These are phyloP conservation scores for Rhododendron molle DNA, from an alignment of 148 eudicot genomes.

Conservation along the genomic window DNA sequence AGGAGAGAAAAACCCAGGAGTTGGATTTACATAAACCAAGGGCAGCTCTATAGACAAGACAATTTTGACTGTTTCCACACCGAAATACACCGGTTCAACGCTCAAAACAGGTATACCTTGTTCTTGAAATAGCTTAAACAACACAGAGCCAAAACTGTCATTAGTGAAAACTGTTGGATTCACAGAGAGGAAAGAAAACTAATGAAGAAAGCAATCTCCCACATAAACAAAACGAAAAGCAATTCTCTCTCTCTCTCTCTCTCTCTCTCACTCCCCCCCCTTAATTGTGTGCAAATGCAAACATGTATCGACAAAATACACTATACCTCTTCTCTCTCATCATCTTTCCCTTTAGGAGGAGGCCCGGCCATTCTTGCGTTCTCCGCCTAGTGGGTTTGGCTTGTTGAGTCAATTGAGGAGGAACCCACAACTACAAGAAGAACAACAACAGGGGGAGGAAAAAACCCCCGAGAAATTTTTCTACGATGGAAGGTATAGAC, in stretches of 20 bases:
- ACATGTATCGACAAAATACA: neutral
- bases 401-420: neutral
- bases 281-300: neutral
- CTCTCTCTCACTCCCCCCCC: neutral
- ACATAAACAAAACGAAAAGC: neutral
- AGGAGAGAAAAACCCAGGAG: neutral
- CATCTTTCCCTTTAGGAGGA: neutral
- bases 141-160: neutral
- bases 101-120: neutral
- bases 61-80: neutral
- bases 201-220: neutral
- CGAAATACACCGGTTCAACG: neutral
- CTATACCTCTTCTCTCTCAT: neutral
- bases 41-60: neutral
- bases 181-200: neutral
- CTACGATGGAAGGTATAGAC: neutral
- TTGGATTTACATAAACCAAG: neutral
- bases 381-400: conserved; percentile 5
- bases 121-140: neutral
- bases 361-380: neutral
- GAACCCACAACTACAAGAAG: neutral
- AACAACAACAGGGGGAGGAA: too few relatives aligned
- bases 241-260: neutral
- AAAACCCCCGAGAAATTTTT: neutral
- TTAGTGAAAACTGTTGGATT: neutral